Evolutionary conservation across 1,284 basidiomycete species (phyloP).

Genomic region (Waitea zeae): DNA sequence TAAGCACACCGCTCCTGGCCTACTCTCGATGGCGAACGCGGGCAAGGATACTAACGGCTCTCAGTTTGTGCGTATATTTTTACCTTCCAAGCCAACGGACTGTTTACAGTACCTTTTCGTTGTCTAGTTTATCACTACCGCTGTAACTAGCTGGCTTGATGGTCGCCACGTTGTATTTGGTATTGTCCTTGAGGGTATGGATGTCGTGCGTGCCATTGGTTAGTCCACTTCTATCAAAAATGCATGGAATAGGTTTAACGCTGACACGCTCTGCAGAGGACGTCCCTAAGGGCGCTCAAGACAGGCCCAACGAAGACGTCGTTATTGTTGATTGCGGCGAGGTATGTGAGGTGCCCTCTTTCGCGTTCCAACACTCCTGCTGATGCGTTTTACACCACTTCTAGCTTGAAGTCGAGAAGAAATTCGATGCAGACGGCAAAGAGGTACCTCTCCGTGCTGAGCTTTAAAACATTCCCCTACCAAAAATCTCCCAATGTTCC

Average conservation of each 20-base stretch:
- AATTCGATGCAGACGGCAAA: no score
- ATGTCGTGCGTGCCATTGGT: conserved; percentile 65
- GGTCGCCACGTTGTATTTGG: conserved; percentile 83
- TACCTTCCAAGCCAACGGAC: conserved; percentile 4
- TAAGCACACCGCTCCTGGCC: conserved; percentile 72
- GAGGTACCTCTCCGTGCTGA: no score
- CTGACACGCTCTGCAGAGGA: conserved; percentile 36
- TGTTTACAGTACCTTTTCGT: conserved; percentile 5
- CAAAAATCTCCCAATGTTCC: no score
- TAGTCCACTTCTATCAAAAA: conserved; percentile 9
- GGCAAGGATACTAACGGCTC: conserved; percentile 78
- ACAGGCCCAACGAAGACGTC: conserved; percentile 60
- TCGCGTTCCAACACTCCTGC: no score
- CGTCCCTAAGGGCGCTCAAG: conserved; percentile 44
- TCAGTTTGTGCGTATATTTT: conserved; percentile 56
- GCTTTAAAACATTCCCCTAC: no score
- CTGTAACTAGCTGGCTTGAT: conserved; percentile 63
- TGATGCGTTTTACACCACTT: no score
- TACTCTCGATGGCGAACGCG: conserved; percentile 90
- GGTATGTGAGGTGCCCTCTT: no score
- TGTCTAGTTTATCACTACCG: conserved; percentile 72
- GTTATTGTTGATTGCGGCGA: conserved; percentile 72
- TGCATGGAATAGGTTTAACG: conserved; percentile 1
- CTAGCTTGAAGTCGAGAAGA: no score
- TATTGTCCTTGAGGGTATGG: conserved; percentile 80